Evolutionary conservation across 306 rosid species (phyloP), one percentile per base, ranked within the genome.

Genomic region (Begonia peltatifolia): DNA sequence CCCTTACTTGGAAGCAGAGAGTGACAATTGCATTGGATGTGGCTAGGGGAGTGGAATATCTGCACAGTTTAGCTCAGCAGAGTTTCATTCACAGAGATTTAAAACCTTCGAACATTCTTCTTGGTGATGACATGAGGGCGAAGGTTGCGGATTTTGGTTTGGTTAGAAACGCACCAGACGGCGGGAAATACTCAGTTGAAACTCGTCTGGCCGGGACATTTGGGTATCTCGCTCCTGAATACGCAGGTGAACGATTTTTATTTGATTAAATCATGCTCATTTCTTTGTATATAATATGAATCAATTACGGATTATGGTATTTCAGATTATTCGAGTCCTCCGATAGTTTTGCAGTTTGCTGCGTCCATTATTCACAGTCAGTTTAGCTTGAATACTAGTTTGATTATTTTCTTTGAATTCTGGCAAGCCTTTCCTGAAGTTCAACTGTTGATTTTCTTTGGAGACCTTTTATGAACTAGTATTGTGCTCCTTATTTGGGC

Each of bases 141-240:
- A 89, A 89, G 76, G 97, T 89, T 54, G 74, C 95, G 2, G 97
- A 84, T 70, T 84, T 89, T 54, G 97, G 97, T 52, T 67, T 89
- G 72, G 97, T 89, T 58, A 73, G 74, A 61, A 66, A 77, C 22
- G 89, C 89, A 10, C 93, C 93, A 0, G 95, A 89, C 5, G 97
- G 97, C 15, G 97, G 97, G 18, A 84, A 82, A 66, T 68, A 76
- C 59, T 89, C 93, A 6, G 76, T 89, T 7, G 95, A 84, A 73
- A 89, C 97, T 11, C 65, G 84, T 55, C 71, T 89, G 77, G 97
- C 95, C 0, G 97, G 97, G 70, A 88, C 97, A 13, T 88, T 88
- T n/a, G 95, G 97, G 14, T 88, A 88, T 76, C 81, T 88, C 25
- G 97, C 97, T 55, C 97, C 97, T 42, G 95, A 88, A 63, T 88